Evolutionary conservation across 116 monocot species (phyloP).

Genomic region (Trichopus zeylanicus): DNA sequence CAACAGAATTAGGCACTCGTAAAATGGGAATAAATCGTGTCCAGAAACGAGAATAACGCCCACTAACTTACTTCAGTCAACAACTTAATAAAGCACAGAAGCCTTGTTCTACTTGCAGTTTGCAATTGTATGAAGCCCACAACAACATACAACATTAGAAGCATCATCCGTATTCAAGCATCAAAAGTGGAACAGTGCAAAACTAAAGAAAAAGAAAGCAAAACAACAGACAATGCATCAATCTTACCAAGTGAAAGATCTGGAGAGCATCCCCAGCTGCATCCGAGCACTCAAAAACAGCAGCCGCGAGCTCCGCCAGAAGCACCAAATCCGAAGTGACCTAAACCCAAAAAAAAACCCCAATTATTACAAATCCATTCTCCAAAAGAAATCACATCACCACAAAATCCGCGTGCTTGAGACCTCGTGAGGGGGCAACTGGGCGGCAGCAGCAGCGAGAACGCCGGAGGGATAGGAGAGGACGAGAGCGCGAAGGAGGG

Average conservation of each 20-base stretch:
- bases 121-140: too few relatives aligned
- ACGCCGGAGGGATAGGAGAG: conserved; percentile 40
- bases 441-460: conserved; percentile 44
- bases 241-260: conserved; percentile 46
- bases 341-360: conserved; percentile 22
- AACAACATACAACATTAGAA: too few relatives aligned
- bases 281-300: conserved; percentile 28
- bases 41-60: too few relatives aligned
- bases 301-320: conserved; percentile 42
- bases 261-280: conserved; percentile 20
- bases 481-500: conserved; percentile 55
- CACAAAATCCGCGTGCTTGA: background rate
- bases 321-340: conserved; percentile 77
- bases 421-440: conserved; percentile 75
- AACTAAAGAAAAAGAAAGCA: too few relatives aligned
- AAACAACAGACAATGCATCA: conserved; percentile 1
- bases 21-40: too few relatives aligned
- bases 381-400: background rate
- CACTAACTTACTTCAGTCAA: too few relatives aligned
- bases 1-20: too few relatives aligned
- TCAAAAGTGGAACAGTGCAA: too few relatives aligned
- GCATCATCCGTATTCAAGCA: too few relatives aligned
- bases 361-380: background rate
- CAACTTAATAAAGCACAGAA: too few relatives aligned
- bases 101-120: too few relatives aligned